Evolutionary conservation across 768 basidiomycete species (phyloP).

Genomic region (Hericium coralloides): DNA sequence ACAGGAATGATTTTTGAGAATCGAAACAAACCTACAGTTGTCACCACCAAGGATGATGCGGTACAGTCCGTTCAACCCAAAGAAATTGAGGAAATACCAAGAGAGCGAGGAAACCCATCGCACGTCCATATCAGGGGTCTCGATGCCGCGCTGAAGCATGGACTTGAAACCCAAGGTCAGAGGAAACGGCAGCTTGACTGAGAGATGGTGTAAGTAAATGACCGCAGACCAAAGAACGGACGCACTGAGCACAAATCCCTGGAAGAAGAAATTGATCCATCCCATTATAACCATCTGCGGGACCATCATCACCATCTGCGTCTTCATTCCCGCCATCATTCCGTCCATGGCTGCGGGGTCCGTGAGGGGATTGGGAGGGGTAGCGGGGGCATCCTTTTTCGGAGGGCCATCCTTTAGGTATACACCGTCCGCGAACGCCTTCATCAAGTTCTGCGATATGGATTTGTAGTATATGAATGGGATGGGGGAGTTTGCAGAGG

Average conservation of each 20-base stretch:
- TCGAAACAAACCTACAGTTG: conserved; percentile 50
- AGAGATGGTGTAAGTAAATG: conserved; percentile 1
- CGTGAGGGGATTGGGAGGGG: conserved; percentile 73
- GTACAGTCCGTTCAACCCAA: conserved; percentile 94
- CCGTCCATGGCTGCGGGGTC: conserved; percentile 94
- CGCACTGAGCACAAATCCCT: conserved; percentile 95
- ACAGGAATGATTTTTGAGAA: conserved; percentile 2
- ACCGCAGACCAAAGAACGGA: conserved; percentile 14
- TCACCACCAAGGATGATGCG: conserved; percentile 86
- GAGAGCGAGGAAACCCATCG: conserved; percentile 98
- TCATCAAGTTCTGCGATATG: conserved; percentile 65
- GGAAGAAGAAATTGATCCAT: conserved; percentile 99
- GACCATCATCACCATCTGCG: conserved; percentile 99
- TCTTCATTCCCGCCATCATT: conserved; percentile 99
- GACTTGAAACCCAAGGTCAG: conserved; percentile 95
- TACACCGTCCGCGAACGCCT: conserved; percentile 62
- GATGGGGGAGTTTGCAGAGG: conserved; percentile 73
- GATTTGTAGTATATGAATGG: conserved; percentile 64
- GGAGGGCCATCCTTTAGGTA: conserved; percentile 85
- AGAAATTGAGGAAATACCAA: conserved; percentile 99
- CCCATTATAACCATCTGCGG: conserved; percentile 99
- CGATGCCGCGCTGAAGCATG: conserved; percentile 93
- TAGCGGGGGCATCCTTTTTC: conserved; percentile 43
- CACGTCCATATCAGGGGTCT: conserved; percentile 95
- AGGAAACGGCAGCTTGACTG: conserved; percentile 96